Percentiles rank a stretch among this genome's conserved stretches.
Conservation (phyloP, 2,329 filamentous ascomycete species). For the Ceratocystis diversiconidia region DNA sequence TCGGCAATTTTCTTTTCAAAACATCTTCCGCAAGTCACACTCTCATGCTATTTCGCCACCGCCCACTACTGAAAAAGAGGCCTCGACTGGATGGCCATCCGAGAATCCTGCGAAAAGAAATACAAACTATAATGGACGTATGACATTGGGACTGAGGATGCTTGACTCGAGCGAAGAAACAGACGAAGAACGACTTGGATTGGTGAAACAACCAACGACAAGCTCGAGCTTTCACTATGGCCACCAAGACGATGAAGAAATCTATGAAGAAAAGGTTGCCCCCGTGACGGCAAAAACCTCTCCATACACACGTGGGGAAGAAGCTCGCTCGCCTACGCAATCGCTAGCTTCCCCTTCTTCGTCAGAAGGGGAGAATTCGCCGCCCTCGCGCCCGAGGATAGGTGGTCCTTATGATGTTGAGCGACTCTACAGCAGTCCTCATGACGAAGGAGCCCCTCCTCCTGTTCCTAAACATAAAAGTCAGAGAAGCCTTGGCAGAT, state of each 20-base stretch:
- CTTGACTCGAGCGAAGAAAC: conserved; percentile 37
- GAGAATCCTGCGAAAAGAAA: not conserved
- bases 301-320: not conserved
- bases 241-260: conserved; percentile 14
- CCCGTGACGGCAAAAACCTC: not conserved
- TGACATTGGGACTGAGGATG: conserved; percentile 15
- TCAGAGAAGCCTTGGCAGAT: not conserved
- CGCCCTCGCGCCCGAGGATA: not conserved
- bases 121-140: conserved; percentile 9
- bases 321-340: not conserved
- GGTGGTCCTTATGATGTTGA: conserved; percentile 16
- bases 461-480: conserved; percentile 9
- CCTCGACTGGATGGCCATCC: not conserved
- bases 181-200: conserved; percentile 68
- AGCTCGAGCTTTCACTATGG: conserved; percentile 9
- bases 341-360: conserved; percentile 8
- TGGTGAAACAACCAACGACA: conserved; percentile 56
- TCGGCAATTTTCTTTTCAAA: conserved; percentile 86
- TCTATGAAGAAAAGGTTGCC: conserved; percentile 13
- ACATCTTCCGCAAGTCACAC: conserved; percentile 46
- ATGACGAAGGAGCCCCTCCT: conserved; percentile 3
- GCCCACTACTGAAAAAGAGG: conserved; percentile 20
- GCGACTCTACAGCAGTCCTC: conserved; percentile 10
- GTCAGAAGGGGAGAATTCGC: conserved; percentile 7
- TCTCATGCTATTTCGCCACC: conserved; percentile 33